Conservation (phyloP, 164 flowering plant species). For the Stephania cephalantha region DNA sequence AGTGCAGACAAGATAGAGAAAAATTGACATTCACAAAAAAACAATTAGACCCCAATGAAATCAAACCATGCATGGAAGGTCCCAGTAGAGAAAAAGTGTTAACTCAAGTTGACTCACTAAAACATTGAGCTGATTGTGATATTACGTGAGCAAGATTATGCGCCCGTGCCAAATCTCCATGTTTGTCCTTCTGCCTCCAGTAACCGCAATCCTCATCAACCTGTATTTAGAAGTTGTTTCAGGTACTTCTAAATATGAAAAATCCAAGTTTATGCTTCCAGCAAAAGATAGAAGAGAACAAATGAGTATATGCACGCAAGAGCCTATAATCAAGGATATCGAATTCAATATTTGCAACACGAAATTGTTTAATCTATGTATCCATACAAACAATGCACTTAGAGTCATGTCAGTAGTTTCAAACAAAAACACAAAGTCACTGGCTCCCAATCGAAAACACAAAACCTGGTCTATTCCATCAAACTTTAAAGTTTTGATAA, state of each 20-base stretch:
- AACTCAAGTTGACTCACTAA: constrained; percentile 44
- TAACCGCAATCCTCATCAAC: constrained; percentile 70
- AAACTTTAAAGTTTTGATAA: background rate
- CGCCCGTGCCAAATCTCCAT: constrained; percentile 57
- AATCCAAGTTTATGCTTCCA: background rate
- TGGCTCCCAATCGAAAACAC: background rate
- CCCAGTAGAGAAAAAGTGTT: background rate
- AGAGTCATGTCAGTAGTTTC: background rate
- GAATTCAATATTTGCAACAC: background rate
- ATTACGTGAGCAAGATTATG: constrained; percentile 53
- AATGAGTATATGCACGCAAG: background rate
- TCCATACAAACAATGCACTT: background rate
- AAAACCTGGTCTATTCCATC: background rate
- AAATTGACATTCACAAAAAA: background rate
- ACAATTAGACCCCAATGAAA: background rate
- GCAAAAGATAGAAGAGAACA: background rate
- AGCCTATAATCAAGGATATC: background rate
- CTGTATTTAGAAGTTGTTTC: constrained; percentile 28
- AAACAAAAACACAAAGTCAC: too few relatives aligned
- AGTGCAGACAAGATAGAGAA: too few relatives aligned
- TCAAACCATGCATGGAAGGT: background rate
- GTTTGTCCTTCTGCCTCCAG: constrained; percentile 41
- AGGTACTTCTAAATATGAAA: constrained; percentile 2
- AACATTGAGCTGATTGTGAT: constrained; percentile 62
- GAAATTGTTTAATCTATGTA: background rate